A percentile compares a stretch with the other conserved stretches of the same genome.
Evolutionary conservation across 371 early-diverging fungal genomes (phyloP).

Genomic region (Lichtheimia hyalospora): DNA sequence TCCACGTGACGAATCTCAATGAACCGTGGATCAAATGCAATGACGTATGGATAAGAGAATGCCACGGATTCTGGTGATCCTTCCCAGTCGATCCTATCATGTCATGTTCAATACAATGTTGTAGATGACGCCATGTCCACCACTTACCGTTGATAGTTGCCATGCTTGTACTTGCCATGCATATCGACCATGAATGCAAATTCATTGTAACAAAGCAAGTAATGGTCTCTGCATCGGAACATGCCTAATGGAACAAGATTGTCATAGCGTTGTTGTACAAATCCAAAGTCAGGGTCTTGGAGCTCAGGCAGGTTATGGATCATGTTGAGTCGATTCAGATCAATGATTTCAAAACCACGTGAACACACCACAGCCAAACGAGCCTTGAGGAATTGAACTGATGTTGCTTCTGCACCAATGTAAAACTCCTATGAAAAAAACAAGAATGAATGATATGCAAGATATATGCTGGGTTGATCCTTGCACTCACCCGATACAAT

Average conservation of each 20-base stretch:
- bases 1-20: conserved; percentile 88
- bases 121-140: not conserved
- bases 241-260: conserved; percentile 74
- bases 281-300: conserved; percentile 34
- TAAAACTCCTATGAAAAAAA: conserved; percentile 69
- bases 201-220: conserved; percentile 89
- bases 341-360: conserved; percentile 84
- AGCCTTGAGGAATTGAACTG: conserved; percentile 71
- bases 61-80: conserved; percentile 62
- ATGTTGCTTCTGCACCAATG: conserved; percentile 75
- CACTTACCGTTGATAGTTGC: conserved; percentile 15
- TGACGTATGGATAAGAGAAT: conserved; percentile 79
- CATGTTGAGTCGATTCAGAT: conserved; percentile 75
- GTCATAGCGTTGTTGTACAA: conserved; percentile 32
- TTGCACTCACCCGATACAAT: conserved; percentile 22
- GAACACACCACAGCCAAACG: conserved; percentile 77
- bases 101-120: not conserved
- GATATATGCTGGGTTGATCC: not conserved
- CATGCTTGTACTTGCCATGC: conserved; percentile 19
- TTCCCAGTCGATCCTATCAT: conserved; percentile 48
- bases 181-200: conserved; percentile 91
- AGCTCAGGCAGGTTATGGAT: conserved; percentile 45
- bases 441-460: not conserved
- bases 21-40: conserved; percentile 89
- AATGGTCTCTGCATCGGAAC: conserved; percentile 78